Conservation (phyloP, 164 flowering plant genomes). For the Amborella trichopoda region DNA sequence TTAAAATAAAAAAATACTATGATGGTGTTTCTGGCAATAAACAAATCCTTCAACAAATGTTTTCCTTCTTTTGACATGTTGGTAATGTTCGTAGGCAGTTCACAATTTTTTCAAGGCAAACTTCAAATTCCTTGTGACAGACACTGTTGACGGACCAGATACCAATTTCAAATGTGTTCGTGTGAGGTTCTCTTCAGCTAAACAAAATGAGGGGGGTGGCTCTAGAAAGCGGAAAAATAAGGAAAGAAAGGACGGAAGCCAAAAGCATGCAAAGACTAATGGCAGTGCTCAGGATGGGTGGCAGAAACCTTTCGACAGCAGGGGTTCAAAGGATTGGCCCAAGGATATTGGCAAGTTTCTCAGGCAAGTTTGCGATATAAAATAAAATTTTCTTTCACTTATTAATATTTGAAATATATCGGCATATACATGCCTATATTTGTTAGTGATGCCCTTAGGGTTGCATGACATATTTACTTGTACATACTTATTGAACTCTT, state of each 20-base stretch:
- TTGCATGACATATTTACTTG: too few relatives aligned
- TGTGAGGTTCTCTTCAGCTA: slow-evolving; percentile 48
- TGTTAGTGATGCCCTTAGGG: too few relatives aligned
- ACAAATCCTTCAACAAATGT: too few relatives aligned
- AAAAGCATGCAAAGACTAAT: slow-evolving; percentile 8
- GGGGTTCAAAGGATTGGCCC: slow-evolving; percentile 88
- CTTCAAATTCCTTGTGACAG: slow-evolving; percentile 82
- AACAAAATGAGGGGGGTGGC: slow-evolving; percentile 21
- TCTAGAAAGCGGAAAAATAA: slow-evolving; percentile 55
- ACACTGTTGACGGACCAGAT: slow-evolving; percentile 83
- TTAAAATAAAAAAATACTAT: too few relatives aligned
- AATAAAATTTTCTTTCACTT: too few relatives aligned
- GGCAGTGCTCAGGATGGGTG: background rate
- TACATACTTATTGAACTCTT: too few relatives aligned
- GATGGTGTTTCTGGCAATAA: too few relatives aligned
- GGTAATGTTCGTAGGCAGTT: slow-evolving; percentile 42
- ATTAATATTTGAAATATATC: too few relatives aligned
- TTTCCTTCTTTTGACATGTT: too few relatives aligned
- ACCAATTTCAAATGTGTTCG: slow-evolving; percentile 71
- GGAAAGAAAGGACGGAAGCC: slow-evolving; percentile 3
- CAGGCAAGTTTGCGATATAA: slow-evolving; percentile 27
- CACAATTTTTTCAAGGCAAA: slow-evolving; percentile 81
- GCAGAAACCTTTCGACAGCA: slow-evolving; percentile 66
- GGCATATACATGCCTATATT: too few relatives aligned
- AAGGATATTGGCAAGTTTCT: slow-evolving; percentile 71